Percentiles rank a stretch among this genome's conserved stretches.
Evolutionary conservation across 805 yeast species (phyloP).

Genomic region (Zygosaccharomyces rouxii): DNA sequence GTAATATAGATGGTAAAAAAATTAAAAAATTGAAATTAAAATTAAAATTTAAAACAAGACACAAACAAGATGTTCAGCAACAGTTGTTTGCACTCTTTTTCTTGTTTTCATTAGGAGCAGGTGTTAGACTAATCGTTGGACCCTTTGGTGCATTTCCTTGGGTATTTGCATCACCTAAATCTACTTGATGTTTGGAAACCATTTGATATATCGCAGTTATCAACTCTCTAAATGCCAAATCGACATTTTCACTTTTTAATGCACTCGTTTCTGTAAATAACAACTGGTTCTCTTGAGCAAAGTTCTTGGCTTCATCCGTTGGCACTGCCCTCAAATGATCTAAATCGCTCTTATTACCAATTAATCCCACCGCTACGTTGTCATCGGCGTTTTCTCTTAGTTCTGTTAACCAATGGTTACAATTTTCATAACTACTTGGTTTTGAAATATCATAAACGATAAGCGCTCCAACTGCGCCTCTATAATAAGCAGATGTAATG

Average conservation of each 20-base stretch:
- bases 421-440: slow-evolving; percentile 78
- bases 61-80: slow-evolving; percentile 46
- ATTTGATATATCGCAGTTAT: slow-evolving; percentile 90
- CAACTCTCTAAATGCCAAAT: slow-evolving; percentile 87
- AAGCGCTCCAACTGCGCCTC: slow-evolving; percentile 98
- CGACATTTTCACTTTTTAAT: slow-evolving; percentile 89
- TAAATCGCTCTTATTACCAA: slow-evolving; percentile 88
- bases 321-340: slow-evolving; percentile 94
- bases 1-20: slow-evolving; percentile 1
- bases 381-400: slow-evolving; percentile 89
- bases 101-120: slow-evolving; percentile 82
- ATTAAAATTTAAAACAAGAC: background rate
- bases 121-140: slow-evolving; percentile 88
- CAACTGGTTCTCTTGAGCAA: slow-evolving; percentile 87
- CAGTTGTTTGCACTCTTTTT: slow-evolving; percentile 49
- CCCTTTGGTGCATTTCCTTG: slow-evolving; percentile 64
- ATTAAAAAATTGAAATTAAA: slow-evolving; percentile 11
- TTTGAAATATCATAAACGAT: slow-evolving; percentile 94
- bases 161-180: slow-evolving; percentile 59
- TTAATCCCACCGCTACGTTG: slow-evolving; percentile 89
- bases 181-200: slow-evolving; percentile 90
- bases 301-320: slow-evolving; percentile 93
- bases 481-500: slow-evolving; percentile 91
- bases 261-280: slow-evolving; percentile 96
- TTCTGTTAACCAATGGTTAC: slow-evolving; percentile 86